Conservation (phyloP, 2,329 filamentous ascomycete genomes). For the Fusarium sp. region DNA sequence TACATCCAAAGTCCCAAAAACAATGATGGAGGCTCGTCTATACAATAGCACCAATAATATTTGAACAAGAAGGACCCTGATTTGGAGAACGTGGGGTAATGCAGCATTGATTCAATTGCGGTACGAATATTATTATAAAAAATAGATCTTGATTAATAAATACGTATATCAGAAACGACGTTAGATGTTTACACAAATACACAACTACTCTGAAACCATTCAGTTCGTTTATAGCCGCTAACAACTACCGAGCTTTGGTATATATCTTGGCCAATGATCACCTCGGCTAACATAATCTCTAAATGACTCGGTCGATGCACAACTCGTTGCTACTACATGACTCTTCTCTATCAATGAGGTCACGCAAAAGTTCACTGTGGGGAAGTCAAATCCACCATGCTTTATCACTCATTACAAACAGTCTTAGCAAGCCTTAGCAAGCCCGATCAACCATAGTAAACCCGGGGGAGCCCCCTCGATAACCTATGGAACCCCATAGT, state of each 20-base stretch:
- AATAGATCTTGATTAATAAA: neutral
- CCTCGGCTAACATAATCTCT: neutral
- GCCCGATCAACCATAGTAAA: neutral
- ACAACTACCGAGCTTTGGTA: neutral
- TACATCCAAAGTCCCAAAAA: neutral
- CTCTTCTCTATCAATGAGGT: slow-evolving; percentile 20
- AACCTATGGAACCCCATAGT: slow-evolving; percentile 2
- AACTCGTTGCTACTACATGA: neutral
- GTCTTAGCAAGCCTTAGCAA: slow-evolving; percentile 12
- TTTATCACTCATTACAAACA: slow-evolving; percentile 39
- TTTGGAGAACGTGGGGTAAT: neutral
- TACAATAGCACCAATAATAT: neutral
- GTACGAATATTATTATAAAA: neutral
- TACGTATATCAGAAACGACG: neutral
- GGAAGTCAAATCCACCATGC: slow-evolving; percentile 29
- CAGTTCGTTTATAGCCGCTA: neutral
- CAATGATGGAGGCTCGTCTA: rapidly evolving
- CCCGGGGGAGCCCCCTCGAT: slow-evolving; percentile 14
- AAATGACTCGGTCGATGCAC: neutral
- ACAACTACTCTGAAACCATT: neutral
- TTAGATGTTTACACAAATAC: neutral
- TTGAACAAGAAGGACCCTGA: too few relatives aligned
- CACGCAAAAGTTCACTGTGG: slow-evolving; percentile 16
- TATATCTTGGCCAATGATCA: neutral
- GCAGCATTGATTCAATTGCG: neutral